A percentile compares a stretch with the other conserved stretches of the same genome.
Conservation (phyloP, 1,284 basidiomycete species). For the Trichosporon ovoides region DNA sequence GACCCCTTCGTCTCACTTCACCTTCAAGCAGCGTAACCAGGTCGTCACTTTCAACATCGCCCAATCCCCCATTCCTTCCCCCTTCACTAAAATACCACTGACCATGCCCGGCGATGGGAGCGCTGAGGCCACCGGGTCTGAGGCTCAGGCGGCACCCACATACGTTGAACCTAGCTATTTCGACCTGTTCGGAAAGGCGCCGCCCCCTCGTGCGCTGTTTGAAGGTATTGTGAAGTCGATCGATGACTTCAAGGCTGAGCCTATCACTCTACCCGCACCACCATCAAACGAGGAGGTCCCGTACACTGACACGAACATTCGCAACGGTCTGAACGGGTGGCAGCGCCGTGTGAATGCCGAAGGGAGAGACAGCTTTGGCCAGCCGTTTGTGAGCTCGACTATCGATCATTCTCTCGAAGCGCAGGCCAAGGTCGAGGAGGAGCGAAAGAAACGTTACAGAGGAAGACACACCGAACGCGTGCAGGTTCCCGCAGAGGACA, state of each 20-base stretch:
- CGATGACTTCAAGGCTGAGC: constrained; percentile 3
- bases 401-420: neutral
- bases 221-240: neutral
- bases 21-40: neutral
- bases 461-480: neutral
- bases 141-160: too few relatives aligned
- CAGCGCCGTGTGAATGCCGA: neutral
- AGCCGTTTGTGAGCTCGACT: constrained; percentile 1
- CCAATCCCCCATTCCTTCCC: neutral
- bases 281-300: neutral
- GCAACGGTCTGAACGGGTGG: constrained; percentile 10
- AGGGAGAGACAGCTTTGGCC: constrained; percentile 11
- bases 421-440: neutral
- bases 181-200: too few relatives aligned
- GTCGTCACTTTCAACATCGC: neutral
- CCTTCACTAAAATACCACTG: too few relatives aligned
- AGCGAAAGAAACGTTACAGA: neutral
- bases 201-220: neutral
- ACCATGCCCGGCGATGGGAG: neutral
- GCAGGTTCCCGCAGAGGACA: constrained; percentile 19
- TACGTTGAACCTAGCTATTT: too few relatives aligned
- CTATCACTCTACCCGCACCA: constrained; percentile 3
- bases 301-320: constrained; percentile 1
- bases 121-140: neutral
- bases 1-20: neutral